Conservation (phyloP, 2,329 filamentous ascomycete genomes). For the Raffaelea arxii region DNA sequence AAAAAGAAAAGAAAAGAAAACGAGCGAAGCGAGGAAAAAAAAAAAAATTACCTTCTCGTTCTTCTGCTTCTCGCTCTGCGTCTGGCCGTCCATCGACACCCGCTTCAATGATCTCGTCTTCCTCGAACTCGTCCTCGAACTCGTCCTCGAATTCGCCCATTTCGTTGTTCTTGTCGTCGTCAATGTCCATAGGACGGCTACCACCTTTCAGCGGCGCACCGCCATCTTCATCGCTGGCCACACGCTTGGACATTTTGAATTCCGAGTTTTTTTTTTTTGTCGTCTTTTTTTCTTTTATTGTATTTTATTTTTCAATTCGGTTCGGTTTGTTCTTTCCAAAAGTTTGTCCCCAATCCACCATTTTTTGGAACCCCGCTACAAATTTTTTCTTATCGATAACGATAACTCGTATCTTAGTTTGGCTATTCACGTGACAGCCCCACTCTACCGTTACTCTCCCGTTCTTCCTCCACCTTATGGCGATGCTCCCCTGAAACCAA, state of each 20-base stretch:
- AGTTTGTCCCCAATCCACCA: neutral
- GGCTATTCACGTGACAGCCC: too few species aligned
- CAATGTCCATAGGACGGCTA: conserved; percentile 56
- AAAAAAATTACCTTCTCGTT: conserved; percentile 55
- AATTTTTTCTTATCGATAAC: conserved; percentile 10
- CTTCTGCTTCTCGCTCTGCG: conserved; percentile 83
- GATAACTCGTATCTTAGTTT: too few species aligned
- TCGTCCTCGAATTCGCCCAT: conserved; percentile 90
- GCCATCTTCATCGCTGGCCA: conserved; percentile 10
- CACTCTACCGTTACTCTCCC: too few species aligned
- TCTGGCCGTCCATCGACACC: conserved; percentile 90
- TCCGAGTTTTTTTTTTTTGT: conserved; percentile 6
- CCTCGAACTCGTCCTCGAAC: conserved; percentile 79
- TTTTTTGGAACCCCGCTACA: neutral
- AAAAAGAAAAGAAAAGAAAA: too few species aligned
- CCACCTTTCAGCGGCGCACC: conserved; percentile 46
- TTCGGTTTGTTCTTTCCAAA: neutral
- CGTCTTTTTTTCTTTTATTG: too few species aligned
- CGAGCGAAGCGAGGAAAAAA: too few species aligned
- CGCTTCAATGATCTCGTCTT: conserved; percentile 87
- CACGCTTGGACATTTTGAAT: conserved; percentile 13
- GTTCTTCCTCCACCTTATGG: too few species aligned
- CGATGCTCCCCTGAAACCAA: too few species aligned
- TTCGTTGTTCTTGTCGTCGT: conserved; percentile 43
- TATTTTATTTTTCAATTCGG: too few species aligned